Conservation (phyloP, 208 protist species). For the Acanthamoeba quina region DNA sequence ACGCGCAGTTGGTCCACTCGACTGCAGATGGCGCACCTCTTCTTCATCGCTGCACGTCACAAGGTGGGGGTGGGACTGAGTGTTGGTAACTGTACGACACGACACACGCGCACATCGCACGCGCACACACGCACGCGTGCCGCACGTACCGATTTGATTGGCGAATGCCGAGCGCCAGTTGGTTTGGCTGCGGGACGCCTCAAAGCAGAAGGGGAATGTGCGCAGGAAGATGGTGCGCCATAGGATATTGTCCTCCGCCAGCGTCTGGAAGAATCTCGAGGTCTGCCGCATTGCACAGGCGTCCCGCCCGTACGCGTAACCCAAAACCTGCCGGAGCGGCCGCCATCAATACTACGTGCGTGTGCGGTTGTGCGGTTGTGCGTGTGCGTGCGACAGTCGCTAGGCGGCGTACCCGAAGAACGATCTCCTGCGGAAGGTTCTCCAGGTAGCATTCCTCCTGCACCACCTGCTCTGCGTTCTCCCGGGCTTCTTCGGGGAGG, state of each 20-base stretch:
- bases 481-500: not conserved
- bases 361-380: not conserved
- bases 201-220: conserved; percentile 15
- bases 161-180: conserved; percentile 15
- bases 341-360: not conserved
- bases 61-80: not conserved
- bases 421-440: not conserved
- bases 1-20: not conserved
- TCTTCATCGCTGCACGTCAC: not conserved
- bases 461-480: not conserved
- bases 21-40: not conserved
- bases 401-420: not conserved
- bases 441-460: not conserved
- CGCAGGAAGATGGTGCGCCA: conserved; percentile 24
- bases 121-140: not conserved
- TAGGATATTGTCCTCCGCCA: not conserved
- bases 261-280: not conserved
- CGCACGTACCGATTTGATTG: not conserved
- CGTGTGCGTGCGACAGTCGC: not conserved
- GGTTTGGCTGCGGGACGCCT: not conserved
- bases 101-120: not conserved
- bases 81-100: not conserved
- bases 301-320: not conserved
- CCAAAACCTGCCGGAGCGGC: not conserved
- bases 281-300: not conserved